Conservation (phyloP, 2,329 filamentous ascomycete species). For the Verticillium zaregamsianum region DNA sequence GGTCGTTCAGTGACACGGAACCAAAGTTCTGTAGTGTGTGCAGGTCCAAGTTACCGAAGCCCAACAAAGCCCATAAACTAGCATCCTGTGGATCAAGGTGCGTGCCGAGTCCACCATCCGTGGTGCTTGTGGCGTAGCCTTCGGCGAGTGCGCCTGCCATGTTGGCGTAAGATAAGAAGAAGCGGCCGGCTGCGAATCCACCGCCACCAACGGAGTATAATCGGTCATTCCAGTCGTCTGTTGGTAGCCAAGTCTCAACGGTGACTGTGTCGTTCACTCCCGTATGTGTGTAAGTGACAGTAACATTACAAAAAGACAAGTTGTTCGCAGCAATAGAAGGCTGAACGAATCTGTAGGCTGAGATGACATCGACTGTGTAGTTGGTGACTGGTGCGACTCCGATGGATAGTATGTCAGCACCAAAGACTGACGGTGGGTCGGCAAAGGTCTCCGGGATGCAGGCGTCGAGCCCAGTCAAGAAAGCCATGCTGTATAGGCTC, state of each 20-base stretch:
- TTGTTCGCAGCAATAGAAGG: not conserved
- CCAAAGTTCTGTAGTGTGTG: conserved; percentile 6
- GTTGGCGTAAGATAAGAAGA: conserved; percentile 1
- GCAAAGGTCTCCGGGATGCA: not conserved
- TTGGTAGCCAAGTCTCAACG: conserved; percentile 20
- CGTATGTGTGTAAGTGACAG: conserved; percentile 20
- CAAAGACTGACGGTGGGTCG: not conserved
- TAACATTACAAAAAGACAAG: conserved; percentile 15
- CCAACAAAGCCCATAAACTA: conserved; percentile 13
- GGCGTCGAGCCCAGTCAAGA: not conserved
- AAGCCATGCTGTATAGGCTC: not conserved
- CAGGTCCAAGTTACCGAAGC: conserved; percentile 9
- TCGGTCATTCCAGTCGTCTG: conserved; percentile 21
- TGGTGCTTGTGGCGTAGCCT: conserved; percentile 12
- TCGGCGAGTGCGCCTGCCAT: conserved; percentile 13
- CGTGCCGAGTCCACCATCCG: conserved; percentile 11
- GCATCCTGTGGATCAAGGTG: no score
- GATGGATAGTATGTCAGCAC: not conserved
- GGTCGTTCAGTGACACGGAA: conserved; percentile 10
- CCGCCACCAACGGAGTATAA: conserved; percentile 24
- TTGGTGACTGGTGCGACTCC: not conserved
- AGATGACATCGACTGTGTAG: not conserved
- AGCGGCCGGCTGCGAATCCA: conserved; percentile 20
- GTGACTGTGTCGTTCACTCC: conserved; percentile 16
- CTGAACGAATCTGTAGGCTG: not conserved